Conservation (phyloP, 208 protist species). For the Zelonia costaricensis region DNA sequence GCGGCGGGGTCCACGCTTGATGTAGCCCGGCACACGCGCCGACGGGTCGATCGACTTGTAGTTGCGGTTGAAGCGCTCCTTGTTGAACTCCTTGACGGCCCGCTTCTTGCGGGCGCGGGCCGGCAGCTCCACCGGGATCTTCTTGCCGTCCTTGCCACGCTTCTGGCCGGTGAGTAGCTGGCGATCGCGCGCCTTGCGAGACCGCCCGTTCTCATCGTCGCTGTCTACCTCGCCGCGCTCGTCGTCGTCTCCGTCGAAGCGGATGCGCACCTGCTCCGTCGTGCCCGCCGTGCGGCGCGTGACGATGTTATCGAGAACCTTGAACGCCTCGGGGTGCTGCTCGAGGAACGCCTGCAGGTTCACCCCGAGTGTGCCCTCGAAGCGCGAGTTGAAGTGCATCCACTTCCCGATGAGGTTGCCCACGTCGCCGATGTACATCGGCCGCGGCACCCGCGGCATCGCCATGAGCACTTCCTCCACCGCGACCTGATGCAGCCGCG, state of each 20-base stretch:
- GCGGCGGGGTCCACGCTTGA: constrained; percentile 67
- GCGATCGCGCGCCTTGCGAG: constrained; percentile 62
- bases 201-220: constrained; percentile 30
- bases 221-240: constrained; percentile 53
- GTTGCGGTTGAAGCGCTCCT: constrained; percentile 79
- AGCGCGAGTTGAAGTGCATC: constrained; percentile 80
- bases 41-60: constrained; percentile 78
- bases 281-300: constrained; percentile 61
- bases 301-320: constrained; percentile 68
- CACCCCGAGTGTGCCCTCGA: constrained; percentile 72
- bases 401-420: constrained; percentile 89
- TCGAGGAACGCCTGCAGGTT: constrained; percentile 75
- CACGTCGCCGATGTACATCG: constrained; percentile 88
- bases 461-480: constrained; percentile 87
- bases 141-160: constrained; percentile 21
- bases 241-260: constrained; percentile 67
- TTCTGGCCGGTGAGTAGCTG: constrained; percentile 60
- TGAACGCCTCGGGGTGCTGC: constrained; percentile 65
- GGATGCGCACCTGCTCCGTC: constrained; percentile 70
- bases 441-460: constrained; percentile 68
- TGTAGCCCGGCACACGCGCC: constrained; percentile 81
- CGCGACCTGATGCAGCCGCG: constrained; percentile 46
- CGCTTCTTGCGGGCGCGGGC: constrained; percentile 67
- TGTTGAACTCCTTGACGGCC: constrained; percentile 70
- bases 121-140: constrained; percentile 44